These are phyloP conservation scores for Populus pruinosa DNA, from an alignment of 345 rosid species.

Conservation along the genomic window DNA sequence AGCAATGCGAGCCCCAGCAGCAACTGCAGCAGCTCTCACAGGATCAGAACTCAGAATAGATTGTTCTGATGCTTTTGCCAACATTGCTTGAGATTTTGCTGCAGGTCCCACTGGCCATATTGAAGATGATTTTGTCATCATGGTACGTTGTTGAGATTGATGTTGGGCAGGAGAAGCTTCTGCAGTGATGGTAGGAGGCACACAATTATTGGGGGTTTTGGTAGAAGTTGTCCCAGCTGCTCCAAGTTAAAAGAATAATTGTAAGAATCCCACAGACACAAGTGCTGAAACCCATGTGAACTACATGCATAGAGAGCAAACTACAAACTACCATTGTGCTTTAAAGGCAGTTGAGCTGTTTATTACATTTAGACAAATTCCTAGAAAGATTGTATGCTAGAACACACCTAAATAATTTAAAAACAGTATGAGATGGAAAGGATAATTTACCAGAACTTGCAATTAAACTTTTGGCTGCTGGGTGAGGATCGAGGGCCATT, in stretches of 20 bases:
- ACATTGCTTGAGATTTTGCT: constrained; percentile 39
- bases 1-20: constrained; percentile 76
- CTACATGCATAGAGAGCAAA: neutral
- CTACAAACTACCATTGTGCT: neutral
- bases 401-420: neutral
- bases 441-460: constrained; percentile 35
- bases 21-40: constrained; percentile 71
- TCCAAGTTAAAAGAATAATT: constrained; percentile 3
- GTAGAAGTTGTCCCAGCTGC: constrained; percentile 23
- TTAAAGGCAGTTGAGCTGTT: neutral
- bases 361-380: too few species aligned
- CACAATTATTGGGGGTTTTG: constrained; percentile 24
- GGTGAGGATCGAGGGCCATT: constrained; percentile 59
- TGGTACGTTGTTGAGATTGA: constrained; percentile 37
- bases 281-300: neutral
- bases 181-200: constrained; percentile 21
- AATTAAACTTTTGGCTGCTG: constrained; percentile 39
- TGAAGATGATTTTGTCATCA: constrained; percentile 33
- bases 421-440: neutral
- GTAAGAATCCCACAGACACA: neutral
- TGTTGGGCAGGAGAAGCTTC: constrained; percentile 43
- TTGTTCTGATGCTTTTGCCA: constrained; percentile 35
- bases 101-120: constrained; percentile 29
- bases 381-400: neutral
- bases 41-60: constrained; percentile 44